A percentile compares a stretch with the other conserved stretches of the same genome.
phyloP scores from a whole-genome alignment of 441 rosid genomes.

The Populus hybrid region DNA sequence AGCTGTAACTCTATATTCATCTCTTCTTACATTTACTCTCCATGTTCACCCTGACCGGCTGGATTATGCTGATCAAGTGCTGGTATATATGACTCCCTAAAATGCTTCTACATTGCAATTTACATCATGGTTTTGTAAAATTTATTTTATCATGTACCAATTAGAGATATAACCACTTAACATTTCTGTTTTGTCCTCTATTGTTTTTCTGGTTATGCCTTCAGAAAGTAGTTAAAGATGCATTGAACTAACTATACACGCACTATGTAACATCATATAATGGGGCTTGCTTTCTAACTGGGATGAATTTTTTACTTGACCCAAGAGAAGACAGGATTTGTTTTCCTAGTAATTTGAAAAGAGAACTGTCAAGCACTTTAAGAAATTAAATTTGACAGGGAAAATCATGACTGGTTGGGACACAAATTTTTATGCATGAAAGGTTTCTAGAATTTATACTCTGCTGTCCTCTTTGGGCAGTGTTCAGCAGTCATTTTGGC shows the following conservation, averaged over 20 bases:
- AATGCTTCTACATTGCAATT: slow-evolving; percentile 8
- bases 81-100: slow-evolving; percentile 51
- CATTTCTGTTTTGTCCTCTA: neutral
- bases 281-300: neutral
- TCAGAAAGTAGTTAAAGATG: neutral
- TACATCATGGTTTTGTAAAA: too few species aligned
- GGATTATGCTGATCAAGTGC: slow-evolving; percentile 98
- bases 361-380: neutral
- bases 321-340: neutral
- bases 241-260: neutral
- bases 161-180: neutral
- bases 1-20: slow-evolving; percentile 91
- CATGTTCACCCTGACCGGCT: slow-evolving; percentile 98
- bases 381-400: neutral
- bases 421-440: neutral
- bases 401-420: neutral
- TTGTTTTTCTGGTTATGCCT: neutral
- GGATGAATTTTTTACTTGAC: neutral
- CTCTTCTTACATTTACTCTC: slow-evolving; percentile 96
- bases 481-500: too few species aligned
- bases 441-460: too few species aligned
- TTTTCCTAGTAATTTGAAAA: neutral
- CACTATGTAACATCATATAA: neutral
- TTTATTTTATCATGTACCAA: too few species aligned
- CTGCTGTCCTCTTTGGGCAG: too few species aligned